Conservation (phyloP, 2,329 filamentous ascomycete genomes). For the Paecilomyces dactylethromorphus region DNA sequence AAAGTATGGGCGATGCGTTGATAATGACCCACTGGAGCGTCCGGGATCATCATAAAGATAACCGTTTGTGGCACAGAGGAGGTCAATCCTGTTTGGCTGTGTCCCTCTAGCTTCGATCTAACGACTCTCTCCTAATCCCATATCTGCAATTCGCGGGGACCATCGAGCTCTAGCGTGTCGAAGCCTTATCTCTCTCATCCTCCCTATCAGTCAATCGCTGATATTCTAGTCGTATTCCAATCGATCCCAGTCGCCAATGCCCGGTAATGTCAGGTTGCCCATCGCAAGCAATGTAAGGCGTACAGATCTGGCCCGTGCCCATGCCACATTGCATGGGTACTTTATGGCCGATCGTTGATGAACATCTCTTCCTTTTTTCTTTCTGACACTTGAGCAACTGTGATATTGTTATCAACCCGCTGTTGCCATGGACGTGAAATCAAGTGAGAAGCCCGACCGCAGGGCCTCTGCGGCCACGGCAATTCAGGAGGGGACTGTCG, state of each 20-base stretch:
- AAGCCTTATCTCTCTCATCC: not conserved
- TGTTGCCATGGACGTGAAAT: not conserved
- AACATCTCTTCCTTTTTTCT: not conserved
- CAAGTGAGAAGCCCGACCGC: not conserved
- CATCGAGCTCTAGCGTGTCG: not conserved
- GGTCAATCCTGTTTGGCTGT: not conserved
- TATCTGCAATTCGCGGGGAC: not conserved
- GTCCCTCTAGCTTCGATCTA: not conserved
- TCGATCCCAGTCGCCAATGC: no score
- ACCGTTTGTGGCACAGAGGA: not conserved
- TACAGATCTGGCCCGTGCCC: not conserved
- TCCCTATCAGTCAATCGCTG: not conserved
- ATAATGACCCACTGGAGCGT: not conserved
- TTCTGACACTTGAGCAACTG: not conserved
- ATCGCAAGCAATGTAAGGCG: not conserved
- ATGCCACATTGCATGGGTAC: not conserved
- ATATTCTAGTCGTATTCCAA: not conserved
- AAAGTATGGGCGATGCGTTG: not conserved
- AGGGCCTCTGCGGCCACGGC: not conserved
- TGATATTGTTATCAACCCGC: not conserved
- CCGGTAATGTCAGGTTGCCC: not conserved
- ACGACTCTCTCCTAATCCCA: not conserved
- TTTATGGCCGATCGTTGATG: not conserved
- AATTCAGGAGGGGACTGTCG: constrained; percentile 6
- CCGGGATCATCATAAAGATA: not conserved